Conservation (phyloP, 108 stramenopile species). For the Stephanodiscus triporus region DNA sequence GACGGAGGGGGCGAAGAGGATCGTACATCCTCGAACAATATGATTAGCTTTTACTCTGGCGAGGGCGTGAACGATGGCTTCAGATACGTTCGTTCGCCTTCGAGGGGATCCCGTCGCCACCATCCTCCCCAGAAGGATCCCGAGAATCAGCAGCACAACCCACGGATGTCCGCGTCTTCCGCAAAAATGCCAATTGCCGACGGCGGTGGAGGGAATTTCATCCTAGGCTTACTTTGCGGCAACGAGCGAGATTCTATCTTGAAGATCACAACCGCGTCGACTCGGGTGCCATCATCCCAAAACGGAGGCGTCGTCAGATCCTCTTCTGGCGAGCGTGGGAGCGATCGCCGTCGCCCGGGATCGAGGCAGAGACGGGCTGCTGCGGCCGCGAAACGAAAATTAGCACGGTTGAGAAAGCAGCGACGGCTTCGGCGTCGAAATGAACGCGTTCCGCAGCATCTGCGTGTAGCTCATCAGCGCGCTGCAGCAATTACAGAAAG, state of each 20-base stretch:
- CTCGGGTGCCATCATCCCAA: not conserved
- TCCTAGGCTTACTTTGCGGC: constrained; percentile 30
- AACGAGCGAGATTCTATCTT: not conserved
- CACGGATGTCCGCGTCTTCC: constrained; percentile 11
- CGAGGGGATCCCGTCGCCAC: not conserved
- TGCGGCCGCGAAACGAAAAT: constrained; percentile 31
- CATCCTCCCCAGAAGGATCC: constrained; percentile 1
- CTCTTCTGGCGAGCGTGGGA: not conserved
- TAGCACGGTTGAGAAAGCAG: constrained; percentile 19
- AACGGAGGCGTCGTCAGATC: not conserved
- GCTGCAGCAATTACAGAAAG: constrained; percentile 51
- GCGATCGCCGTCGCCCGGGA: not conserved
- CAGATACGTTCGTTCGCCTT: constrained; percentile 30
- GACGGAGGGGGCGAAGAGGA: constrained; percentile 15
- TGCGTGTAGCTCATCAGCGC: constrained; percentile 73
- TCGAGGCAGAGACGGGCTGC: constrained; percentile 13
- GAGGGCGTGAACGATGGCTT: constrained; percentile 17
- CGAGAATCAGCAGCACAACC: not conserved
- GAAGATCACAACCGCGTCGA: not conserved
- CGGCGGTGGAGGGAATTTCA: constrained; percentile 20
- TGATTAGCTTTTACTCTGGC: constrained; percentile 44
- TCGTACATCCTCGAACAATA: constrained; percentile 12
- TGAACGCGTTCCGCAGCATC: constrained; percentile 59
- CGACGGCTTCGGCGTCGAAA: constrained; percentile 20
- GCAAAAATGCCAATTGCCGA: not conserved